Evolutionary conservation across 2,329 filamentous ascomycete species (phyloP), one percentile per base, ranked within the genome.

Genomic region (Paracorniculantispora psalliotae): DNA sequence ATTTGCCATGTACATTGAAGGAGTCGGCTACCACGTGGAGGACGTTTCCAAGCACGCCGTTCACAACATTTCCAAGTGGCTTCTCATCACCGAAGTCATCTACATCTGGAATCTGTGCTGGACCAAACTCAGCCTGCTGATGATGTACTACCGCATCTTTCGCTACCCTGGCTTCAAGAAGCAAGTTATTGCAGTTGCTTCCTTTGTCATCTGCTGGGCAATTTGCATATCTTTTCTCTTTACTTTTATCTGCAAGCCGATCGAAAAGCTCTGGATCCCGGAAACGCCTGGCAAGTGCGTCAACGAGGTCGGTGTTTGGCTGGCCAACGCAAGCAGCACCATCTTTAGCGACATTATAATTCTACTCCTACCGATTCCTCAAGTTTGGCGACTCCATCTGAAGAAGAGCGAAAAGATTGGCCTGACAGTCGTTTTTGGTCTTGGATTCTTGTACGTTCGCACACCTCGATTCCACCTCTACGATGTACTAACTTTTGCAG

Each of bases 91-190:
- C 23, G 78, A 80, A 64, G 71, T 79, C 57, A 67, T 80, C 41
- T 81, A 81, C 63, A 75, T 72, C 26, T 79, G 72, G 64, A 79
- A 77, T 30, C 67, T 81, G 3, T 76, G 74, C 41, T 74, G 78
- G 69, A 78, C 79, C n/a, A 83, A 81, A 63, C 57, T 81, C 15
- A 75, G 75, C 53, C 69, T 82, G 23, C 64, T 83, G 47, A 67
- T 81, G 44, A 80, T 82, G 77, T 82, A 81, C 69, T 75, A 74
- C 64, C 78, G 79, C 64, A 79, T 82, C 62, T 82, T 82, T 66
- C 76, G 70, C 21, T 68, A 76, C 4, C 69, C 69, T 0, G 72
- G 71, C 59, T 77, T 81, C 61, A 74, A 75, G 63, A 74, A 69
- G 60, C 73, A 73, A 64, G 72, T 73, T 1, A 75, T 72, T 63